Percentiles rank a stretch among this genome's conserved stretches.
Evolutionary conservation across 495 filamentous ascomycete species (phyloP).

Genomic region (Penicillium bialowiezense): DNA sequence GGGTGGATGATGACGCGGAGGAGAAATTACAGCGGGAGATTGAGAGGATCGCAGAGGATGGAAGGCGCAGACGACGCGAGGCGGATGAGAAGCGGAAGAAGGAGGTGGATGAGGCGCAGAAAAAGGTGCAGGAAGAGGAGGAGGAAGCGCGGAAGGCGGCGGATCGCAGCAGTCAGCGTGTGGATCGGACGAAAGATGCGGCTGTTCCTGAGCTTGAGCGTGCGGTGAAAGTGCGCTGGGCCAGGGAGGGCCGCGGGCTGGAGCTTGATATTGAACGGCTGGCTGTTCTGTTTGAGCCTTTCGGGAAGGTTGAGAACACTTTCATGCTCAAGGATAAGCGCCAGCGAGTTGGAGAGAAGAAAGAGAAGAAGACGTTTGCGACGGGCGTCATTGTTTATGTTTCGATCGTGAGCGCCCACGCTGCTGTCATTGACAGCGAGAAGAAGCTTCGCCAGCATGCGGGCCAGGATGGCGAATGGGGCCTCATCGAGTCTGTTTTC

Average conservation of each 20-base stretch:
- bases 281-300: conserved; percentile 44
- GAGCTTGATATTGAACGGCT: conserved; percentile 46
- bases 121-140: conserved; percentile 33
- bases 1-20: conserved; percentile 53
- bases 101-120: conserved; percentile 50
- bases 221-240: conserved; percentile 59
- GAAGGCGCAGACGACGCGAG: conserved; percentile 49
- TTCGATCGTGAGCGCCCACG: conserved; percentile 59
- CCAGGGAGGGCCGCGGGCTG: conserved; percentile 43
- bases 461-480: conserved; percentile 37
- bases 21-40: conserved; percentile 59
- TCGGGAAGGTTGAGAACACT: conserved; percentile 55
- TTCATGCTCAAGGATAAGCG: conserved; percentile 56
- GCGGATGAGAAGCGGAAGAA: conserved; percentile 47
- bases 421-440: conserved; percentile 54
- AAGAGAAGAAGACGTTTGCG: conserved; percentile 52
- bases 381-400: conserved; percentile 56
- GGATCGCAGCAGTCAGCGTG: conserved; percentile 33
- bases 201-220: conserved; percentile 57
- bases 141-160: conserved; percentile 31
- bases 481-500: conserved; percentile 49
- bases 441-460: conserved; percentile 33
- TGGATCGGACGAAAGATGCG: conserved; percentile 39
- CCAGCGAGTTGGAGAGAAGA: conserved; percentile 45
- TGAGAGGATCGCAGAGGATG: conserved; percentile 62